phyloP scores from a whole-genome alignment of 495 filamentous ascomycete species.

The Talaromyces liani region DNA sequence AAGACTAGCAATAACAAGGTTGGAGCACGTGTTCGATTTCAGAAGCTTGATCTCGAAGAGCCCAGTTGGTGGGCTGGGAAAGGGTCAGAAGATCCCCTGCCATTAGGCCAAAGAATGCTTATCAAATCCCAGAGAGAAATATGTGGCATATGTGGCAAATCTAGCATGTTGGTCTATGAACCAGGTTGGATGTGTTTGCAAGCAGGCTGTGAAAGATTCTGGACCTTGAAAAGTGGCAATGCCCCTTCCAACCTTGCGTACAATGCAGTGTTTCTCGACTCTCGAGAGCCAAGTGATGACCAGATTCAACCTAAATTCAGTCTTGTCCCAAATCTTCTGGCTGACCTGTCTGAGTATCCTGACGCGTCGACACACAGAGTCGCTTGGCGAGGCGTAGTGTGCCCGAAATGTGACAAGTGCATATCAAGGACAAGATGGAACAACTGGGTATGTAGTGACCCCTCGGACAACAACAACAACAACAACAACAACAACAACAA shows the following conservation, averaged over 20 bases:
- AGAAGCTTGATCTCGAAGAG: conserved; percentile 54
- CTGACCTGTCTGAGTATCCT: conserved; percentile 22
- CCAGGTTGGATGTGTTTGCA: conserved; percentile 68
- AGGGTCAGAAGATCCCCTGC: conserved; percentile 15
- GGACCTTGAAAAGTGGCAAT: conserved; percentile 26
- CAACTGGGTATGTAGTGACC: conserved; percentile 51
- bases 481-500: not conserved
- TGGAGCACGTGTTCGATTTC: conserved; percentile 54
- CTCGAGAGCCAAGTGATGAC: conserved; percentile 27
- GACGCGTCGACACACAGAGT: conserved; percentile 25
- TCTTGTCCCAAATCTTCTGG: conserved; percentile 29
- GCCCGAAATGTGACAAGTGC: conserved; percentile 60
- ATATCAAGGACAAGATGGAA: conserved; percentile 54
- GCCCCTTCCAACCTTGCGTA: conserved; percentile 40
- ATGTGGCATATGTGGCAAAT: conserved; percentile 34
- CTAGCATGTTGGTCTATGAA: conserved; percentile 39
- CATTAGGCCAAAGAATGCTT: conserved; percentile 14
- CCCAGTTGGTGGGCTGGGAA: conserved; percentile 65
- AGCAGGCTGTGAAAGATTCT: conserved; percentile 54
- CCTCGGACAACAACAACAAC: not conserved
- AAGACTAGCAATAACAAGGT: conserved; percentile 29
- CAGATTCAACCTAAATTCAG: conserved; percentile 27
- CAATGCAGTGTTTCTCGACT: conserved; percentile 48
- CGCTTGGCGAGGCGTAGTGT: conserved; percentile 62
- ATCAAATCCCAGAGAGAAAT: conserved; percentile 10